Base-by-base conservation (phyloP, 1,284 basidiomycete genomes). In the Anthracocystis setariae region DNA sequence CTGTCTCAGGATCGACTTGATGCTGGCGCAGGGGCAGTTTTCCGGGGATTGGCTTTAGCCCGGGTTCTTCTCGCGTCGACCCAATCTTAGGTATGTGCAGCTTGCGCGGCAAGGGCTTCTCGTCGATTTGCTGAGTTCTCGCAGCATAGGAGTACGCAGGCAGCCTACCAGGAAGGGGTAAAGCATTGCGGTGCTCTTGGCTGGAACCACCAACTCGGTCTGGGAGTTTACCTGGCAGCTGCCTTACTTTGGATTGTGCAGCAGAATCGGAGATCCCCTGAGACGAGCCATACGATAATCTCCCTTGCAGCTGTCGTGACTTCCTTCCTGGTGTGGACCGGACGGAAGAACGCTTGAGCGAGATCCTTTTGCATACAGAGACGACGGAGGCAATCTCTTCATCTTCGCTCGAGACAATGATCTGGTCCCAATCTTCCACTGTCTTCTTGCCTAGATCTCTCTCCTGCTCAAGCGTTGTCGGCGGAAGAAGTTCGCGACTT, bases 351-450 rank as follows among this genome's bases (percentile, higher is more conserved):
- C 64, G 64, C 44, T 37, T 43, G 20, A 66, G 47, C 2, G 52
- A 55, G 52, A 66, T 44, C 7, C 64, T 57, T 32, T 45, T 44
- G 48, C 44, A 46, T 0, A 47, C 46, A 2, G 57, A 25, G 5
- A 66, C 64, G 9, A 66, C 64, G 5, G 64, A 60, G 1, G 64
- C 57, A 3, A 60, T 48, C 13, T 66, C 64, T 3, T 55, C 64
- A 4, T 60, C 64, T 1, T 66, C 57, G 27, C 57, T 53, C 4
- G 42, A 29, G 5, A 23, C 12, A 12, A 21, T 7, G 3, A 3
- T 20, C 12, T 53, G 50, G 18, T 52, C 39, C 64, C 51, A 66
- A 17, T 37, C 8, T 13, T 37, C n/a, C n/a, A n/a, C n/a, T n/a
- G n/a, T n/a, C n/a, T n/a, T n/a, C n/a, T n/a, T n/a, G n/a, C n/a